Evolutionary conservation across 495 filamentous ascomycete species (phyloP).

Genomic region (Bombardia bombarda): DNA sequence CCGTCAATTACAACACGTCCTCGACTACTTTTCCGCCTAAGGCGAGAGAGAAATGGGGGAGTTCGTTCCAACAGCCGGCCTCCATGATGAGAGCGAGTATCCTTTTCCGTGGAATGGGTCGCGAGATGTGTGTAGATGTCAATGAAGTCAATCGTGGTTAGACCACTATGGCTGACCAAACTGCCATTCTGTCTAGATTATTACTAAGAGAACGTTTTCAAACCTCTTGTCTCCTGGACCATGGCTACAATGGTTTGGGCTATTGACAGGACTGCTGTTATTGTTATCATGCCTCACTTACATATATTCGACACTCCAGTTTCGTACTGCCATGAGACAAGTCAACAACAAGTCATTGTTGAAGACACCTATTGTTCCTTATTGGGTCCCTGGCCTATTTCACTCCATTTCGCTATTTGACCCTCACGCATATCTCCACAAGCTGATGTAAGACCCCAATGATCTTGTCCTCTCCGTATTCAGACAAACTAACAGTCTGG

Average conservation of each 20-base stretch:
- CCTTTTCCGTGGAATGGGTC: too few species aligned
- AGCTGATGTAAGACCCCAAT: not conserved
- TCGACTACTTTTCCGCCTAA: too few species aligned
- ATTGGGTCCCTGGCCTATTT: not conserved
- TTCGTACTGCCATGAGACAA: not conserved
- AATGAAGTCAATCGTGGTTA: too few species aligned
- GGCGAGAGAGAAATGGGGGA: too few species aligned
- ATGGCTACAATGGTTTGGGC: not conserved
- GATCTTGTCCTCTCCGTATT: not conserved
- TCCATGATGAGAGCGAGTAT: too few species aligned
- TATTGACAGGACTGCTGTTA: not conserved
- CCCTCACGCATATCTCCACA: not conserved
- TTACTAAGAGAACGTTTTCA: too few species aligned
- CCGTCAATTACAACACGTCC: too few species aligned
- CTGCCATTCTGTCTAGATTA: too few species aligned
- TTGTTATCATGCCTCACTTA: not conserved
- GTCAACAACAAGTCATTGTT: not conserved
- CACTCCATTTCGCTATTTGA: not conserved
- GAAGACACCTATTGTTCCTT: not conserved
- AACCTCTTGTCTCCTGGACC: not conserved
- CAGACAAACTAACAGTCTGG: not conserved
- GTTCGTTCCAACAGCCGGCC: too few species aligned
- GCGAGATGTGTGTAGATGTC: too few species aligned
- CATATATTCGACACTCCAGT: not conserved
- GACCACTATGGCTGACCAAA: too few species aligned